Evolutionary conservation across 1,284 basidiomycete genomes (phyloP).

Genomic region (Pyrrhoderma noxium): DNA sequence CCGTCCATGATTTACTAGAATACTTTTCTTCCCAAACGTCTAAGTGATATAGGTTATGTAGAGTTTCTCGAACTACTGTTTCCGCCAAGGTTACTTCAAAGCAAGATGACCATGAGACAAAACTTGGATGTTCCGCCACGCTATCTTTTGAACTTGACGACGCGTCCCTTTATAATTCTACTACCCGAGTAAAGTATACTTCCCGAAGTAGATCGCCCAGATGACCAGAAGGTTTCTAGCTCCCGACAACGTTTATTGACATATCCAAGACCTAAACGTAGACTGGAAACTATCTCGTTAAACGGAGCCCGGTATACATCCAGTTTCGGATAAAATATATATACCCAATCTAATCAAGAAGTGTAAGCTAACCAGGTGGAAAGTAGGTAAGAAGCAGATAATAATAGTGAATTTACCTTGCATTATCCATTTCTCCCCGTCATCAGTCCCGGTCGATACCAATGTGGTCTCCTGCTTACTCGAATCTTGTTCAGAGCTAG

Average conservation of each 20-base stretch:
- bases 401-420: background rate
- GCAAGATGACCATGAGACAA: too few species aligned
- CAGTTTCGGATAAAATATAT: constrained; percentile 13
- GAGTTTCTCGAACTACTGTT: too few species aligned
- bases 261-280: constrained; percentile 4
- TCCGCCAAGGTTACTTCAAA: too few species aligned
- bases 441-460: background rate
- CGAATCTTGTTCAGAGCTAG: background rate
- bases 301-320: constrained; percentile 18
- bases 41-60: too few species aligned
- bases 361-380: background rate
- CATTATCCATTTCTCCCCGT: constrained; percentile 5
- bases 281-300: constrained; percentile 1
- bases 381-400: background rate
- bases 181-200: too few species aligned
- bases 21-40: too few species aligned
- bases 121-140: too few species aligned
- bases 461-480: background rate
- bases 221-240: background rate
- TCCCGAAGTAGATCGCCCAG: too few species aligned
- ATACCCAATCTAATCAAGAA: constrained; percentile 15
- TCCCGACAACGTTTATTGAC: background rate
- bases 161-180: too few species aligned
- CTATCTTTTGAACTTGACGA: too few species aligned
- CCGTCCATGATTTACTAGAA: too few species aligned